These are phyloP conservation scores for Citrus sp. DNA, from an alignment of 345 rosid species.

Conservation along the genomic window DNA sequence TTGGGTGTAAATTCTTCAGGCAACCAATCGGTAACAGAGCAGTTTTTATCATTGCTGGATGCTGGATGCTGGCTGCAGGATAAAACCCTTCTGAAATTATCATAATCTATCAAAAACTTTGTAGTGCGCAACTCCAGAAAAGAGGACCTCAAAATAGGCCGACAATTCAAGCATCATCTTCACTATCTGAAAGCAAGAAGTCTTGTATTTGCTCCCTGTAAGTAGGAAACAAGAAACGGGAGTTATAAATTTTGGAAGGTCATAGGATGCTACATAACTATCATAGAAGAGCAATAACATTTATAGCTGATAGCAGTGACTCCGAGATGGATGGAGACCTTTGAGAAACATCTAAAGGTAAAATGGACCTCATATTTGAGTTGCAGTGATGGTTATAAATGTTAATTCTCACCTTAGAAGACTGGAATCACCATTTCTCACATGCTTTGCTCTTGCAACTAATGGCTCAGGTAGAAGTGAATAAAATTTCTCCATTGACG, in stretches of 20 bases:
- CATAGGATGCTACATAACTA: not conserved
- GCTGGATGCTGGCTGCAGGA: not conserved
- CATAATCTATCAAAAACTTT: not conserved
- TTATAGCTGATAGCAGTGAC: not conserved
- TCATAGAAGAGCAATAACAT: not conserved
- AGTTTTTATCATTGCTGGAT: not conserved
- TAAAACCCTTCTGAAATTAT: not conserved
- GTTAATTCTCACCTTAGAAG: slow-evolving; percentile 57
- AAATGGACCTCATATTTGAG: not conserved
- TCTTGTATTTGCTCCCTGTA: slow-evolving; percentile 84
- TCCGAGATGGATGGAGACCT: not conserved
- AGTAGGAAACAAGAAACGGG: not conserved
- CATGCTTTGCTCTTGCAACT: slow-evolving; percentile 39
- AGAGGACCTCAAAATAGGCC: not conserved
- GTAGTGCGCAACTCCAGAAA: not conserved
- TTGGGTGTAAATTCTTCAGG: not conserved
- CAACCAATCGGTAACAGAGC: not conserved
- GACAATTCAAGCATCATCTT: slow-evolving; percentile 42
- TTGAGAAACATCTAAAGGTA: not conserved
- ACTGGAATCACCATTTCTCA: slow-evolving; percentile 21
- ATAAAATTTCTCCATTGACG: slow-evolving; percentile 49
- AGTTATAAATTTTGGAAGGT: not conserved
- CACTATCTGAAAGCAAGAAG: slow-evolving; percentile 63
- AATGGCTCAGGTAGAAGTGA: slow-evolving; percentile 53
- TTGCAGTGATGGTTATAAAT: not conserved